Evolutionary conservation across 2,329 filamentous ascomycete species (phyloP).

Genomic region (Fusarium hostae): DNA sequence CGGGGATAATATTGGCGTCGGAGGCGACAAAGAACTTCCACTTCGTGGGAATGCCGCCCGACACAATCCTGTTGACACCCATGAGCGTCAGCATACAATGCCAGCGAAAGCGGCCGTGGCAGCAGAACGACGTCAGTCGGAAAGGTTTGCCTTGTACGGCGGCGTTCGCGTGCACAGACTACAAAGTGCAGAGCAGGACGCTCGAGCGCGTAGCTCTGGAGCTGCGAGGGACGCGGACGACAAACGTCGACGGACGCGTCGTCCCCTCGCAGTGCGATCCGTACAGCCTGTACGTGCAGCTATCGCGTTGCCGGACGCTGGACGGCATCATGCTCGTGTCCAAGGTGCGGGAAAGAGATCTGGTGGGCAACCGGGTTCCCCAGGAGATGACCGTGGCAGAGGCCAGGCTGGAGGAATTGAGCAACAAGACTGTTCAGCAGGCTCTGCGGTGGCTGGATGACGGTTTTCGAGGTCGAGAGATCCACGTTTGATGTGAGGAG

Average conservation of each 20-base stretch:
- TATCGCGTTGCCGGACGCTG: neutral
- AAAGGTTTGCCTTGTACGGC: neutral
- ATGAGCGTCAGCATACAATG: neutral
- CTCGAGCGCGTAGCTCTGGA: neutral
- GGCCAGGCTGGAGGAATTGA: neutral
- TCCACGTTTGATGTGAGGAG: too few species aligned
- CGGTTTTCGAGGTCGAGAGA: too few species aligned
- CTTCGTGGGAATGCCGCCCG: neutral
- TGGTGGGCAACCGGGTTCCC: neutral
- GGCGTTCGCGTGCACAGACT: neutral
- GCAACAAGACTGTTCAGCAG: too few species aligned
- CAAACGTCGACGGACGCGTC: neutral
- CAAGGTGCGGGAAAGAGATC: neutral
- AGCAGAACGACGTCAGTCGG: neutral
- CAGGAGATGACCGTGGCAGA: neutral
- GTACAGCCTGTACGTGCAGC: neutral
- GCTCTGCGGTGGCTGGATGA: too few species aligned
- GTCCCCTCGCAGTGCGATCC: neutral
- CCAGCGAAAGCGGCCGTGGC: neutral
- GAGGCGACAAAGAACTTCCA: neutral
- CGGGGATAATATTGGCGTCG: neutral
- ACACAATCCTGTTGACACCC: neutral
- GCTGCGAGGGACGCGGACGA: neutral
- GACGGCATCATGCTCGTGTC: neutral
- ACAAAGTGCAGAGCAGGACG: neutral